Evolutionary conservation across 805 yeast genomes (phyloP), one percentile per base, ranked within the genome.

Genomic region (Kuraishia hungarica): DNA sequence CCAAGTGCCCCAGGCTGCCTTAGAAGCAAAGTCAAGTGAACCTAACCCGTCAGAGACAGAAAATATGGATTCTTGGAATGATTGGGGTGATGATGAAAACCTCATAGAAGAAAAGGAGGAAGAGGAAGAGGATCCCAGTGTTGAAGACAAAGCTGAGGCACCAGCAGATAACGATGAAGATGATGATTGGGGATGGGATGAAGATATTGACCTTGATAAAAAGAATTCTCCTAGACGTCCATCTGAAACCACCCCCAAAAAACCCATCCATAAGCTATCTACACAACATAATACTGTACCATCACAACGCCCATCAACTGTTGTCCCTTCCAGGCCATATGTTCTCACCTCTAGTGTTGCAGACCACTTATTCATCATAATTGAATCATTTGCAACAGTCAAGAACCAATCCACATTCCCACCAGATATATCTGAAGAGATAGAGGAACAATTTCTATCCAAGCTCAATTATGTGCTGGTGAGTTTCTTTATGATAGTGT

Each of bases 401-500:
- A 20, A 10, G 35, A 48, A 48, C n/a, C 26, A 48, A 21, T 23
- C 15, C 13, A 22, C 11, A 15, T 17, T 50, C 8, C 22, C 52
- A 4, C 21, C 43, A 13, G 43, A 17, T 3, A 20, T 23, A 19
- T 21, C 24, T 8, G 21, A 24, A 8, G 39, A 39, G 48, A 39
- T 51, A 10, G 48, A 58, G 17, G 48, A 51, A 5, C 48, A 62
- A 26, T 66, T 71, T 55, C 59, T 63, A 10, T 54, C 56, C 24
- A 63, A 64, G 48, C 54, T 67, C 23, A 69, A 68, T 50, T 65
- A 66, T 50, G 43, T 69, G 17, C 24, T 66, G 11, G 51, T 57
- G 19, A 59, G 65, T 48, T 61, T 56, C 39, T 69, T 66, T 51
- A 65, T 68, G 64, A 60, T 67, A 47, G 52, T 67, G 8, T 58